Conservation (phyloP, 1,139 yeast species). For the Lodderomyces jiufengensis region DNA sequence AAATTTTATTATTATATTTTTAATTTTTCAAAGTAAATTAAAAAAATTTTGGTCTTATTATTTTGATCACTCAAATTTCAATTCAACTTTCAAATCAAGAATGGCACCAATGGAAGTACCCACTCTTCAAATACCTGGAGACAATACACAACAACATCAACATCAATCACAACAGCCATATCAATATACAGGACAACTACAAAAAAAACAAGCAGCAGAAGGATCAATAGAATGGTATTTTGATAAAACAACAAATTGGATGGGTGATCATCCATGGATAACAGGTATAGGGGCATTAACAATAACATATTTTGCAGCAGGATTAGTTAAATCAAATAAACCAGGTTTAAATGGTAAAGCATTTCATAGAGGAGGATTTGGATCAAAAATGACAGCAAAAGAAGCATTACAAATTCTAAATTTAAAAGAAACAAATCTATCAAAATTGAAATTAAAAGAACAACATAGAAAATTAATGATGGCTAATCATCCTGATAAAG, state of each 20-base stretch:
- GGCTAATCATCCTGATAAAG: constrained; percentile 98
- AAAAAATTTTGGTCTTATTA: neutral
- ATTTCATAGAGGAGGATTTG: constrained; percentile 84
- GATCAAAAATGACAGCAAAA: constrained; percentile 79
- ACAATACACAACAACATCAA: constrained; percentile 16
- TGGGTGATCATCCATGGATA: constrained; percentile 75
- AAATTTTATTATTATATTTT: neutral
- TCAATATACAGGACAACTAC: constrained; percentile 41
- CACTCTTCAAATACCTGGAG: constrained; percentile 57
- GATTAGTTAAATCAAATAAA: constrained; percentile 63
- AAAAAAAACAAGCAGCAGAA: constrained; percentile 40
- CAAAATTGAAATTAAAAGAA: constrained; percentile 79
- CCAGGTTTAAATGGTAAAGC: constrained; percentile 74
- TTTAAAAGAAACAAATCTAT: constrained; percentile 72
- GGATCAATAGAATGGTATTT: constrained; percentile 65
- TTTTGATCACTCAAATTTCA: too few relatives aligned
- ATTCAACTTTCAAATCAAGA: too few relatives aligned
- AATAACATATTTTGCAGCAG: constrained; percentile 62
- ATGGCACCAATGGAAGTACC: constrained; percentile 47
- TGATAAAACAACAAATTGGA: constrained; percentile 58
- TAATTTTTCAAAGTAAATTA: neutral
- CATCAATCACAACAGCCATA: constrained; percentile 19
- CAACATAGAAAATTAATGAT: constrained; percentile 83
- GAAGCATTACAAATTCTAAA: constrained; percentile 90
- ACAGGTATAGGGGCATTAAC: constrained; percentile 70